Evolutionary conservation across 306 rosid species (phyloP).

Genomic region (Lablab purpureus): DNA sequence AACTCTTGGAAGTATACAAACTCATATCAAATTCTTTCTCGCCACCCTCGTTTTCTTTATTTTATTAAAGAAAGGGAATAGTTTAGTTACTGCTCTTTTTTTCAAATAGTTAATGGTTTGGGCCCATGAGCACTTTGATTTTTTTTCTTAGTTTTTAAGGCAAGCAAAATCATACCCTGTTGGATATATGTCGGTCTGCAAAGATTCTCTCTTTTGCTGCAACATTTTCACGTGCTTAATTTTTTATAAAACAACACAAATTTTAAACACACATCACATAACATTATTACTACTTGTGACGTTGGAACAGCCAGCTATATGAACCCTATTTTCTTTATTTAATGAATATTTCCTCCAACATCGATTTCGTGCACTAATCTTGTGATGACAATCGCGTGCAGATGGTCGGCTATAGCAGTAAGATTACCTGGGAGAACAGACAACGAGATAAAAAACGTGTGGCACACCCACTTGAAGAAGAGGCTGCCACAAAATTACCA

Average conservation of each 20-base stretch:
- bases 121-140: conserved; percentile 12
- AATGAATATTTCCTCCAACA: not conserved
- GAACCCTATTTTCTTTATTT: not conserved
- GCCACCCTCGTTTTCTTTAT: not conserved
- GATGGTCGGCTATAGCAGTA: conserved; percentile 94
- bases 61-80: not conserved
- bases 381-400: conserved; percentile 32
- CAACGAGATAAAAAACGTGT: conserved; percentile 89
- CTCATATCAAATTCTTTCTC: not conserved
- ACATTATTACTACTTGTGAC: not conserved
- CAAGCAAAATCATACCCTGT: conserved; percentile 27
- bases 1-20: not conserved
- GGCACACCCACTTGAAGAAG: conserved; percentile 95
- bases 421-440: conserved; percentile 89
- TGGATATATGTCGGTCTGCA: conserved; percentile 31
- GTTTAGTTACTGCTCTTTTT: not conserved
- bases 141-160: conserved; percentile 33
- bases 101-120: not conserved
- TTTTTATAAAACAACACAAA: not conserved
- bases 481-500: conserved; percentile 55
- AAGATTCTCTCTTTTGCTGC: conserved; percentile 48
- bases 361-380: not conserved
- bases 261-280: not conserved
- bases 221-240: conserved; percentile 39
- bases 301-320: too few relatives aligned